Conservation (phyloP, 2,329 filamentous ascomycete genomes). For the Macrophomina pseudophaseolina region DNA sequence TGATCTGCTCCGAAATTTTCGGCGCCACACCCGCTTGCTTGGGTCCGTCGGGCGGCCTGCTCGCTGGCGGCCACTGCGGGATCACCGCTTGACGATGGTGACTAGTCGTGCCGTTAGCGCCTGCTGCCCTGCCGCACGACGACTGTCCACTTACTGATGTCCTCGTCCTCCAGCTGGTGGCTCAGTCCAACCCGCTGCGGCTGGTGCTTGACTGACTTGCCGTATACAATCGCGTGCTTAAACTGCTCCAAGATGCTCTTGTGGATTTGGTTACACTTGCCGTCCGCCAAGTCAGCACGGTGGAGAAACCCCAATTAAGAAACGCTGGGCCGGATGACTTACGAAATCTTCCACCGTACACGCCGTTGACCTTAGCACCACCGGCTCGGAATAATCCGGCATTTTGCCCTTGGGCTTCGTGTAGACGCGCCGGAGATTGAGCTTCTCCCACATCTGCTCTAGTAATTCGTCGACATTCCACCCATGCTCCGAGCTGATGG, state of each 20-base stretch:
- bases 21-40: slow-evolving; percentile 23
- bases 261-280: slow-evolving; percentile 93
- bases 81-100: slow-evolving; percentile 50
- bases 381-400: slow-evolving; percentile 89
- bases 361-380: slow-evolving; percentile 80
- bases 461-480: slow-evolving; percentile 98
- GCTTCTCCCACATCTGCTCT: slow-evolving; percentile 98
- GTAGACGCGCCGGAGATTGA: slow-evolving; percentile 89
- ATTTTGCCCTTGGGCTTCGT: slow-evolving; percentile 96
- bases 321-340: slow-evolving; percentile 51
- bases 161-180: slow-evolving; percentile 93
- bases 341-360: slow-evolving; percentile 98
- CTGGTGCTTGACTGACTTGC: slow-evolving; percentile 97
- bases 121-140: not conserved
- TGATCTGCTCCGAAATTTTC: slow-evolving; percentile 29
- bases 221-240: slow-evolving; percentile 93
- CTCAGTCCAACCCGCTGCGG: slow-evolving; percentile 90
- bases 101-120: slow-evolving; percentile 42
- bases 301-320: slow-evolving; percentile 5
- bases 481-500: slow-evolving; percentile 91
- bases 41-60: slow-evolving; percentile 11
- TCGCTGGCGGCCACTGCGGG: not conserved
- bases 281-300: slow-evolving; percentile 42
- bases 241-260: slow-evolving; percentile 95
- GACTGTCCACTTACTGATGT: slow-evolving; percentile 75